Base-by-base conservation (phyloP, 2,329 filamentous ascomycete genomes). In the Fusarium protoensiforme region DNA sequence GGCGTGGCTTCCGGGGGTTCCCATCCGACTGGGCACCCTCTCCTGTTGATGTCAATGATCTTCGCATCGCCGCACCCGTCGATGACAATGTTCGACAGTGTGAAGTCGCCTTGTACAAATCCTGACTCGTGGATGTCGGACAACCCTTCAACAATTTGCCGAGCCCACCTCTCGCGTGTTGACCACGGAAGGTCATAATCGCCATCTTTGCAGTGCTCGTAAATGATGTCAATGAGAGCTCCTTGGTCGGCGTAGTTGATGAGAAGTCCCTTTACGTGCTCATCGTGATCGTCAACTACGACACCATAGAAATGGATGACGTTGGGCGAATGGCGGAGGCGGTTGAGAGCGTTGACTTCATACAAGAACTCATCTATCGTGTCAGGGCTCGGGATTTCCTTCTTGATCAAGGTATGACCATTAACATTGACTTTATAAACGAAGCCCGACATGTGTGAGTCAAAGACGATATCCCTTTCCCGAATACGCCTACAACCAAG, bases 1-100 rank as follows among this genome's bases (percentile, higher is more conserved):
- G 90, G 89, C 18, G 92, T 92, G 64, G 97, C 93, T 83, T 99
- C 96, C 6, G 96, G 96, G 4, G 96, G 95, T 76, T 99, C 96
- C 96, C 96, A 99, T 27, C 96, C 96, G 6, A 98, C 94, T 0
- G 96, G 96, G 78, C 96, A 99, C n/a, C 96, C 96, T 77, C 96
- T 89, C 64, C 96, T 90, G 84, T 99, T 99, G 84, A 99, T 98
- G 82, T 99, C 96, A 79, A 99, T 99, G 75, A 99, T 98, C 78
- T 97, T 96, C 10, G 96, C 96, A 78, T 98, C 89, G 79, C 95
- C 92, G 48, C 93, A 84, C 14, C 88, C 87, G 81, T 98, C 94
- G 78, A 99, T 93, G 69, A 99, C 96, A 73, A 99, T 97, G 80
- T 99, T 99, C 7, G 95, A 98, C 31, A 99, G 87, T 0, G 96